Evolutionary conservation across 2,329 filamentous ascomycete species (phyloP).

Genomic region (Penicillium thymicola): DNA sequence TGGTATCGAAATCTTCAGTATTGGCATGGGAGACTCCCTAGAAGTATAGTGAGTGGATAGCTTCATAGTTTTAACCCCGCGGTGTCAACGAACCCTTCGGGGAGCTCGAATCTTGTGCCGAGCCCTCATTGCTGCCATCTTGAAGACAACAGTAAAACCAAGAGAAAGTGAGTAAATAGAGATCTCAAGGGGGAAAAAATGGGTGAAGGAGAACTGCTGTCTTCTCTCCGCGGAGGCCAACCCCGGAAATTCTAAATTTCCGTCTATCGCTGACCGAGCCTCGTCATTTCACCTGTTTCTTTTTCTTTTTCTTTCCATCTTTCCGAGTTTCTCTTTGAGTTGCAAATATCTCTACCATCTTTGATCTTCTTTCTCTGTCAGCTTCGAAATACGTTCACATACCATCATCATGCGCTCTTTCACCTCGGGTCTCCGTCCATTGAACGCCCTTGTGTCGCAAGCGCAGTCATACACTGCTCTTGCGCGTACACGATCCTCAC

Average conservation of each 20-base stretch:
- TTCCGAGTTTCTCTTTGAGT: background rate
- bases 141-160: constrained; percentile 9
- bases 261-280: constrained; percentile 11
- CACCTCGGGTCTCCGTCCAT: constrained; percentile 23
- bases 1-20: constrained; percentile 75
- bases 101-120: constrained; percentile 65
- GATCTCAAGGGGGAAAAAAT: background rate
- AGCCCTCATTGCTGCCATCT: constrained; percentile 52
- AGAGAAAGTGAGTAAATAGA: background rate
- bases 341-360: background rate
- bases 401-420: constrained; percentile 18
- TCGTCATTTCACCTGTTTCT: constrained; percentile 1
- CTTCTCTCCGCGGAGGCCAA: constrained; percentile 28
- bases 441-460: constrained; percentile 11
- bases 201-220: constrained; percentile 6
- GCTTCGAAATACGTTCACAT: background rate
- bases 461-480: constrained; percentile 16
- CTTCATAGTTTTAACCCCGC: constrained; percentile 5
- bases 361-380: background rate
- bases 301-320: background rate
- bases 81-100: constrained; percentile 54
- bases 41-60: constrained; percentile 14
- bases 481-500: constrained; percentile 15
- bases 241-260: constrained; percentile 11
- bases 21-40: constrained; percentile 57